These are phyloP conservation scores for Onygenales sp. DNA, from an alignment of 2,329 filamentous ascomycete genomes.

Conservation along the genomic window DNA sequence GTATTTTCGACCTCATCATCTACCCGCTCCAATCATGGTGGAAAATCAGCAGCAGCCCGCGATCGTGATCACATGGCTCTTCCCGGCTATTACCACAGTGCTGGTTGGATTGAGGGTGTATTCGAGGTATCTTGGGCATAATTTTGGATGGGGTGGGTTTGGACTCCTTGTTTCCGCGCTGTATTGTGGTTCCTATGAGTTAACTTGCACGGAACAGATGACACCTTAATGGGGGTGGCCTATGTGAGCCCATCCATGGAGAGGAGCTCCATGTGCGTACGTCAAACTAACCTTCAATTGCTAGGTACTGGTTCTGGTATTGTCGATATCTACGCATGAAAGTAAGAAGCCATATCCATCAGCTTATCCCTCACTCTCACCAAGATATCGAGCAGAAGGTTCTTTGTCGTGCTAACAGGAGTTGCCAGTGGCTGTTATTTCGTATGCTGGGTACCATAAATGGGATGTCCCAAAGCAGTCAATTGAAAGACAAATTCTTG, in stretches of 20 bases:
- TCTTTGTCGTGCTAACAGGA: background rate
- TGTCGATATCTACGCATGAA: background rate
- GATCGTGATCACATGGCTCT: background rate
- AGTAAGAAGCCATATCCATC: background rate
- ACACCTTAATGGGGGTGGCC: background rate
- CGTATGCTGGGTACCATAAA: background rate
- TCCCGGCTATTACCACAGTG: background rate
- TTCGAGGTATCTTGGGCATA: background rate
- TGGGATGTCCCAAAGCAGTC: constrained; percentile 1
- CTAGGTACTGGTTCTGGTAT: background rate
- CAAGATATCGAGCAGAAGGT: too few species aligned
- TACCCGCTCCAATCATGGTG: background rate
- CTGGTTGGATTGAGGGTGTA: background rate
- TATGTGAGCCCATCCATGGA: background rate
- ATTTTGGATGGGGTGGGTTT: constrained; percentile 3
- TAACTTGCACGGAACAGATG: background rate
- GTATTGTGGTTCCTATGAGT: background rate
- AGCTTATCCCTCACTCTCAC: background rate
- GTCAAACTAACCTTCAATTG: background rate
- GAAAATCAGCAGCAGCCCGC: constrained; percentile 1
- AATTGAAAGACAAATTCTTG: background rate
- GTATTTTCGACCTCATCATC: background rate
- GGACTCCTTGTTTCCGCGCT: background rate
- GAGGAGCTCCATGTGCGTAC: background rate
- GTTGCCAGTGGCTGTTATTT: background rate